Base-by-base conservation (phyloP, 441 rosid species). In the Gossypium gossypioides region DNA sequence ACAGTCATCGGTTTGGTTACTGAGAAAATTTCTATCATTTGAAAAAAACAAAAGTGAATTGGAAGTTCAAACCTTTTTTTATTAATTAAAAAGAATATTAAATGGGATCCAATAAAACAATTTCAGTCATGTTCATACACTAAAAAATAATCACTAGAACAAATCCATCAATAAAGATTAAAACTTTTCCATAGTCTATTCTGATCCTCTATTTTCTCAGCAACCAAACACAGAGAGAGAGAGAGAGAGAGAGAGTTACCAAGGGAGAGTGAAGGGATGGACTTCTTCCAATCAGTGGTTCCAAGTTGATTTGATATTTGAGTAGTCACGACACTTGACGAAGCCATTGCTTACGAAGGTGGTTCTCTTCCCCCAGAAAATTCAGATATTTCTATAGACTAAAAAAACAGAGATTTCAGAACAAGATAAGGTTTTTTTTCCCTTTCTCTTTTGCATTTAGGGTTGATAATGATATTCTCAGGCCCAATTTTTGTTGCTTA, bases 341-440 rank as follows among this genome's bases (percentile, higher is more conserved):
- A 84, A 29, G 88, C 86, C 93, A 85, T 86, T 50, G 40, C 62
- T 5, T 29, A 29, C 18, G 72, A 56, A 68, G 40, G 8, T 32
- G 68, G 27, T 63, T 63, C 27, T 4, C 51, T 37, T 9, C n/a
- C 4, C 51, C 22, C n/a, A 18, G 9, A 63, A 37, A 63, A 1
- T 62, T 37, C 68, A 63, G 68, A 63, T 37, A 37, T 63, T 63
- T 37, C 15, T 62, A n/a, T 3, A 48, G 16, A 10, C 48, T 34
- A 6, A 34, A 18, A 16, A 16, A 40, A 13, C 4, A 3, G 12
- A 24, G 18, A 18, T 63, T 37, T n/a, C 13, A 48, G 16, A 37
- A 37, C 12, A 63, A 18, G 21, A 13, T 9, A 48, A 48, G 54
- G 8, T 10, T 13, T 32, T 5, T 32, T 40, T 55, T 34, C 3